Evolutionary conservation across 176 grass and related monocot genomes (phyloP), one percentile per base, ranked within the genome.

Genomic region (Aegilops umbellulata): DNA sequence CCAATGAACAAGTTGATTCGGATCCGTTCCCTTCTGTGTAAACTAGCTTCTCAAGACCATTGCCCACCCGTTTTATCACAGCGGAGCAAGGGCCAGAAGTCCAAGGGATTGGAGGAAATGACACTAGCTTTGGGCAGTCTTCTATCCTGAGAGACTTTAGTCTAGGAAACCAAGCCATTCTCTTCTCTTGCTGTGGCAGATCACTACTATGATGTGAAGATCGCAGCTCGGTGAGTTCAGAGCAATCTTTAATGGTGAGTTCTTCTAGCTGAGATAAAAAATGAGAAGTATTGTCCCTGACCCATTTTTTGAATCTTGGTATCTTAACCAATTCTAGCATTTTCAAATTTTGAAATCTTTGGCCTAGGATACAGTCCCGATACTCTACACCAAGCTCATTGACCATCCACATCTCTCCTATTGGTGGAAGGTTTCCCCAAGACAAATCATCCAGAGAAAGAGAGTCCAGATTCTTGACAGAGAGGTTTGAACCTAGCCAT

Each of bases 11-110:
- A 16, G 1, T 49, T 16, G 14, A 5, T 1, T 51, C 46, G 2
- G 46, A 0, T 49, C 14, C 46, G 4, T 0, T 2, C 44, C 79
- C 0, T 0, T 0, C 16, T 41, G 0, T 0, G 47, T 51, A 71
- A 23, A 0, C 0, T 4, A 79, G 0, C 1, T 0, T 0, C 0
- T 7, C 0, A 23, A 79, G 47, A 51, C 47, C 15, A 0, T 0
- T 10, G 11, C 1, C 73, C 15, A 24, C 11, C 2, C 1, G 0
- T 15, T 5, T 0, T 6, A 85, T 85, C 1, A 26, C 0, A 57
- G 7, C 63, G 0, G 23, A 11, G 46, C 31, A 29, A 0, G 2
- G 0, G 5, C 3, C 1, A 9, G 2, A 2, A 30, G 2, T 29
- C 83, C 74, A 85, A 58, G 83, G 83, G 20, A 86, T 1, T n/a